phyloP scores from a whole-genome alignment of 352 stramenopile species.

The Hyaloperonospora arabidopsidis region DNA sequence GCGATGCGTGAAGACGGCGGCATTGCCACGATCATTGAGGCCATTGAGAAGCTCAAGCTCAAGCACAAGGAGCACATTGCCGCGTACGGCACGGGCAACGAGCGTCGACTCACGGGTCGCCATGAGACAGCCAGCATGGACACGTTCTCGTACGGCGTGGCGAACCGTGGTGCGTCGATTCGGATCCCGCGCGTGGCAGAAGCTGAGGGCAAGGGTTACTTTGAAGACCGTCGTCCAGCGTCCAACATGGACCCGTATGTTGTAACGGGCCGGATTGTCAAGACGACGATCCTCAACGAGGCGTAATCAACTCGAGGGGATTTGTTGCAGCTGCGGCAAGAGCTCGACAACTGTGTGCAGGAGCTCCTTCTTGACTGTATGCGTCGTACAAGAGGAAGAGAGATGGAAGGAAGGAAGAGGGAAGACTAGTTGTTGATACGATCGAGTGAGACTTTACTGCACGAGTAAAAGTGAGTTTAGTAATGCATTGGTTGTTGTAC shows the following conservation, averaged over 20 bases:
- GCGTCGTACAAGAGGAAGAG: too few relatives aligned
- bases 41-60: constrained; percentile 95
- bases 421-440: too few relatives aligned
- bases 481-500: too few relatives aligned
- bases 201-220: constrained; percentile 88
- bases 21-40: constrained; percentile 91
- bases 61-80: constrained; percentile 97
- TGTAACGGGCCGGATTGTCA: constrained; percentile 94
- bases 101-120: constrained; percentile 92
- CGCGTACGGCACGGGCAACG: constrained; percentile 94
- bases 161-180: constrained; percentile 93
- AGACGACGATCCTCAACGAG: constrained; percentile 89
- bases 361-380: too few relatives aligned
- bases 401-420: too few relatives aligned
- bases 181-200: constrained; percentile 89
- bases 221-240: constrained; percentile 93
- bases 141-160: constrained; percentile 94
- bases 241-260: constrained; percentile 99
- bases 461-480: too few relatives aligned
- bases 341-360: not conserved
- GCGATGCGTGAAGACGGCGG: constrained; percentile 92
- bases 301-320: constrained; percentile 20
- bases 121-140: constrained; percentile 96
- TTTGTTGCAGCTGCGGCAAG: not conserved
- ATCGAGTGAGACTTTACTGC: too few relatives aligned